A percentile compares a stretch with the other conserved stretches of the same genome.
Conservation (phyloP, 1,139 yeast species). For the Ogataea hybrid region DNA sequence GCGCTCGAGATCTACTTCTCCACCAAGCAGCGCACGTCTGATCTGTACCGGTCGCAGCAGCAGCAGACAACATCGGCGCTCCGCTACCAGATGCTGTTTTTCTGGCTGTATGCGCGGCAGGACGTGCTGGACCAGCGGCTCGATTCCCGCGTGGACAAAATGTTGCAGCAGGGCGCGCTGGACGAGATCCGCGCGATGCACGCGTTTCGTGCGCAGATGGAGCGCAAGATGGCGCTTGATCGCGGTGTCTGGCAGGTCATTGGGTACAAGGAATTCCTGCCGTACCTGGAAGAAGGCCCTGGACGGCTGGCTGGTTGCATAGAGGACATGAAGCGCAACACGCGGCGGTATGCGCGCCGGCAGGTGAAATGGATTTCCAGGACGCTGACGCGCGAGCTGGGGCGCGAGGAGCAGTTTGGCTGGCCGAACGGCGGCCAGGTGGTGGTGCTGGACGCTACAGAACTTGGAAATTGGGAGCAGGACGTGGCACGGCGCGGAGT, state of each 20-base stretch:
- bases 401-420: constrained; percentile 46
- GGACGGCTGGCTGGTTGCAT: constrained; percentile 46
- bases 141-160: constrained; percentile 76
- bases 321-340: constrained; percentile 76
- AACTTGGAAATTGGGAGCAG: constrained; percentile 56
- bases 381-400: constrained; percentile 61
- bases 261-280: constrained; percentile 91
- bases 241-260: constrained; percentile 93
- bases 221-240: constrained; percentile 50
- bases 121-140: constrained; percentile 58
- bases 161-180: constrained; percentile 70
- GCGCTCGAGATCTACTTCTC: constrained; percentile 76
- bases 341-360: constrained; percentile 82
- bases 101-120: constrained; percentile 84
- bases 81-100: constrained; percentile 64
- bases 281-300: constrained; percentile 52
- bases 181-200: constrained; percentile 65
- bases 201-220: constrained; percentile 35
- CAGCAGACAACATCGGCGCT: constrained; percentile 45
- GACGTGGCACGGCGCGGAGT: constrained; percentile 58
- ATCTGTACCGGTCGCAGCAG: constrained; percentile 61
- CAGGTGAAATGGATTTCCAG: constrained; percentile 94
- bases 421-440: constrained; percentile 60
- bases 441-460: constrained; percentile 74
- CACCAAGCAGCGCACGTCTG: constrained; percentile 70